Base-by-base conservation (phyloP, 306 rosid genomes). In the Pterocarpus santalinus region DNA sequence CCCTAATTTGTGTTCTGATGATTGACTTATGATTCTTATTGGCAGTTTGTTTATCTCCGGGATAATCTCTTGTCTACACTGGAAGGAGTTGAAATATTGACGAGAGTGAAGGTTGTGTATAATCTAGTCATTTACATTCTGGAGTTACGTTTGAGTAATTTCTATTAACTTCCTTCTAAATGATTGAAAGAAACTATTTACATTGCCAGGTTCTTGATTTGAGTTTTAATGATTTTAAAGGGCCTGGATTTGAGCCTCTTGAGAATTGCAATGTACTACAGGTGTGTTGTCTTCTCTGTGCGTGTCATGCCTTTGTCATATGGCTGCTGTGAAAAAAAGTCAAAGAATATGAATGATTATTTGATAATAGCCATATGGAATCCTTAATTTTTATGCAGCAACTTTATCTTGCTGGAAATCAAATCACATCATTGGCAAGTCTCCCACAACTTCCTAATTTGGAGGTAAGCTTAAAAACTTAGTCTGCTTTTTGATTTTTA, bases 211-310 rank as follows among this genome's bases (percentile, higher is more conserved):
- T 96, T 92, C 98, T 96, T 73, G 98, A 96, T 88, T 87, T 96
- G 88, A 96, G 99, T 87, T 96, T 96, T 86, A 96, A 96, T 85
- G 97, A 92, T 73, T 96, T 96, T 86, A 93, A 93, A 85, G 99
- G 98, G 57, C 99, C 98, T 75, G 99, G 97, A 79, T 96, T 96
- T 86, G 99, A 96, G 82, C 99, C 99, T 82, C 97, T 96, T 66
- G 97, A 92, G 79, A 92, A 85, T 90, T 96, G 99, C 86, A 89
- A 84, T 87, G 90, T 91, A 77, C 88, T 96, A 70, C 99, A 96
- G 98, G 99, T 93, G 51, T 83, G 68, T 65, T 82, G 61, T 80
- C 67, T 85, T 35, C 44, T 51, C 2, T 13, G 13, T 41, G 17
- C 17, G 9, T 34, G 43, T 41, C 6, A 14, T 34, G 46, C 44